These are phyloP conservation scores for Leccinellum albellum DNA, from an alignment of 768 basidiomycete genomes.

Conservation along the genomic window DNA sequence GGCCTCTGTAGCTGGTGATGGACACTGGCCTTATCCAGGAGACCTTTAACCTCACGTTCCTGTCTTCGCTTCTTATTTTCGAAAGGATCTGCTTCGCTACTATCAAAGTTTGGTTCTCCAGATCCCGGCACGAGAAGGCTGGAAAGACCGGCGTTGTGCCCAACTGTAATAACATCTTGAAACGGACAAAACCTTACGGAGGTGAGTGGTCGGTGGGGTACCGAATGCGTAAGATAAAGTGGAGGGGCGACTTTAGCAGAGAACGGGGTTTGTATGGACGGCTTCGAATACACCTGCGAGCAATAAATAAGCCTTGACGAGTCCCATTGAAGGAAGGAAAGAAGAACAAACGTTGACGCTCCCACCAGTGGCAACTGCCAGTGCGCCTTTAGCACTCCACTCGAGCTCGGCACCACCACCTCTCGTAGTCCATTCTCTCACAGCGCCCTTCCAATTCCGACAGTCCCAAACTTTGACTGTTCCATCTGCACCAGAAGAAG, in stretches of 20 bases:
- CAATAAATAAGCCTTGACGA: neutral
- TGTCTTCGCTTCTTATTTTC: slow-evolving; percentile 77
- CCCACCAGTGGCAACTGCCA: slow-evolving; percentile 81
- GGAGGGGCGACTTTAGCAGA: slow-evolving; percentile 56
- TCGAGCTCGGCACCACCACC: slow-evolving; percentile 66
- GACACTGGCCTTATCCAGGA: slow-evolving; percentile 75
- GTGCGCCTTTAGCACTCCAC: slow-evolving; percentile 82
- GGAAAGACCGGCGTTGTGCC: slow-evolving; percentile 75
- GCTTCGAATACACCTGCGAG: slow-evolving; percentile 66
- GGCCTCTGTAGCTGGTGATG: neutral
- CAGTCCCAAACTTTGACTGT: slow-evolving; percentile 96
- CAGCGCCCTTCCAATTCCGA: slow-evolving; percentile 87
- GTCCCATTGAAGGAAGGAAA: neutral
- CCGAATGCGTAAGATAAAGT: slow-evolving; percentile 83
- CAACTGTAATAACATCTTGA: slow-evolving; percentile 79
- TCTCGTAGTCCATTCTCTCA: slow-evolving; percentile 74
- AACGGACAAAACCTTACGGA: slow-evolving; percentile 85
- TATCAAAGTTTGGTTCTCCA: slow-evolving; percentile 95
- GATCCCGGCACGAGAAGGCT: slow-evolving; percentile 86
- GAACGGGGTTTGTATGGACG: slow-evolving; percentile 58
- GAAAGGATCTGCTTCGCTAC: slow-evolving; percentile 90
- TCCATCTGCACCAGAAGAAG: slow-evolving; percentile 84
- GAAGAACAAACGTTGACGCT: slow-evolving; percentile 65
- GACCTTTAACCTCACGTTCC: slow-evolving; percentile 85
- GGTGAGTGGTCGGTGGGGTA: slow-evolving; percentile 73